phyloP scores from a whole-genome alignment of 2,329 filamentous ascomycete genomes.

The Diplocarpon mali region DNA sequence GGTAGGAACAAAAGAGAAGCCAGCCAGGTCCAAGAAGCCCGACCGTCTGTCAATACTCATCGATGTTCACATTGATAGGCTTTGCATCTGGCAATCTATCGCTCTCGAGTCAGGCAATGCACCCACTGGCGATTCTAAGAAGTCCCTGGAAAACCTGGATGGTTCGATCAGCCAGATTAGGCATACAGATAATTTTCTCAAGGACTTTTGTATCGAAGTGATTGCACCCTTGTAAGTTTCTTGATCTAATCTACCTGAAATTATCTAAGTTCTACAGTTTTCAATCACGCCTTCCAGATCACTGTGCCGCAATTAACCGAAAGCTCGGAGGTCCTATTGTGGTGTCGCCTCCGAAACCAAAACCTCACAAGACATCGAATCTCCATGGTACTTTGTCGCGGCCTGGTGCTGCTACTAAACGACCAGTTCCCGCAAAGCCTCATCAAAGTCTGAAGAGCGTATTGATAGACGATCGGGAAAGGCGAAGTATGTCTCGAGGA shows the following conservation, averaged over 20 bases:
- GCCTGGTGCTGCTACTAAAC: constrained; percentile 42
- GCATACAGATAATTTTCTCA: constrained; percentile 45
- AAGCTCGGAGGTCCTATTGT: constrained; percentile 65
- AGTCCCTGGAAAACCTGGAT: constrained; percentile 21
- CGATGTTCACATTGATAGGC: constrained; percentile 63
- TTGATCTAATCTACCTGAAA: constrained; percentile 5
- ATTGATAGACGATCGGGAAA: constrained; percentile 45
- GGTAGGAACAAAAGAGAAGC: constrained; percentile 16
- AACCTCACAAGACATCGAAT: constrained; percentile 33
- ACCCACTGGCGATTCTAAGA: constrained; percentile 29
- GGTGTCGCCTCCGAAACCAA: constrained; percentile 43
- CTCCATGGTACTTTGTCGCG: constrained; percentile 34
- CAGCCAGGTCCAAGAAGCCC: constrained; percentile 25
- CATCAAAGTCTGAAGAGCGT: constrained; percentile 49
- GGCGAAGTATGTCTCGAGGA: constrained; percentile 43
- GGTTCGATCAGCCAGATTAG: constrained; percentile 12
- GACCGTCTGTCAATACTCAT: constrained; percentile 55
- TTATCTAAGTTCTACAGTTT: constrained; percentile 43
- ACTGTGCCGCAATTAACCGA: constrained; percentile 59
- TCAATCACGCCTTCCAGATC: constrained; percentile 60
- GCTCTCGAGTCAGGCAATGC: constrained; percentile 43
- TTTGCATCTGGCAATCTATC: constrained; percentile 78
- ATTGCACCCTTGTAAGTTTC: constrained; percentile 61
- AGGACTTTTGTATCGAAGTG: constrained; percentile 70
- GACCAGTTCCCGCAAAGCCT: constrained; percentile 32